Conservation (phyloP, 345 rosid species). For the Euphorbia peplus region DNA sequence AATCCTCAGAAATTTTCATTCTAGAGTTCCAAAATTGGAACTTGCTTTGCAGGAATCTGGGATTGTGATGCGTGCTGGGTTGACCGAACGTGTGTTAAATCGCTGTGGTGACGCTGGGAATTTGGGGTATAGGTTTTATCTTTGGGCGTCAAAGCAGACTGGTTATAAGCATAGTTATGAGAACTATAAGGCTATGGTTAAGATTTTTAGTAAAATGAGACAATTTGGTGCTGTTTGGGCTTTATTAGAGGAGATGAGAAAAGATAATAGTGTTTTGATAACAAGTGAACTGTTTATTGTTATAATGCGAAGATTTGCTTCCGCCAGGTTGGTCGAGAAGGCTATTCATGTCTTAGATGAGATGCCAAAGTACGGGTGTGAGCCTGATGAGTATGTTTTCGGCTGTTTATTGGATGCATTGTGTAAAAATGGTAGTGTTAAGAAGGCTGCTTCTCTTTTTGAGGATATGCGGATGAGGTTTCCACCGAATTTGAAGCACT, state of each 20-base stretch:
- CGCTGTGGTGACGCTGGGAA: constrained; percentile 93
- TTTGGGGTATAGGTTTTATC: constrained; percentile 74
- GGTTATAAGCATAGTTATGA: constrained; percentile 62
- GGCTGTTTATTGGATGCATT: constrained; percentile 81
- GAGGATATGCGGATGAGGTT: constrained; percentile 71
- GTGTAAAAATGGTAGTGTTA: constrained; percentile 74
- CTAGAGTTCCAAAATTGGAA: constrained; percentile 71
- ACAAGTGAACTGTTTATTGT: constrained; percentile 67
- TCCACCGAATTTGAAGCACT: constrained; percentile 49
- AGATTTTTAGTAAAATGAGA: constrained; percentile 75
- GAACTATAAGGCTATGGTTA: constrained; percentile 70
- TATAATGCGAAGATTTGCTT: constrained; percentile 69
- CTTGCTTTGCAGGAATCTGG: constrained; percentile 78
- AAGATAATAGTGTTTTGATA: constrained; percentile 61
- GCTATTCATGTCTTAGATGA: constrained; percentile 88
- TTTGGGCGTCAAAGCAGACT: constrained; percentile 83
- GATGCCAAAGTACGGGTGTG: constrained; percentile 84
- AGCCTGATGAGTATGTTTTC: constrained; percentile 67
- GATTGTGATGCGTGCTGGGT: constrained; percentile 53
- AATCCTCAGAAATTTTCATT: constrained; percentile 64
- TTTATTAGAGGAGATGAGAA: constrained; percentile 82
- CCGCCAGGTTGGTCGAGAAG: constrained; percentile 68
- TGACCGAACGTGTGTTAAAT: constrained; percentile 74
- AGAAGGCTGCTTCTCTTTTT: constrained; percentile 80
- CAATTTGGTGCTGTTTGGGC: constrained; percentile 87